These are phyloP conservation scores for Nidularia sp. DNA, from an alignment of 768 basidiomycete species.

Conservation along the genomic window DNA sequence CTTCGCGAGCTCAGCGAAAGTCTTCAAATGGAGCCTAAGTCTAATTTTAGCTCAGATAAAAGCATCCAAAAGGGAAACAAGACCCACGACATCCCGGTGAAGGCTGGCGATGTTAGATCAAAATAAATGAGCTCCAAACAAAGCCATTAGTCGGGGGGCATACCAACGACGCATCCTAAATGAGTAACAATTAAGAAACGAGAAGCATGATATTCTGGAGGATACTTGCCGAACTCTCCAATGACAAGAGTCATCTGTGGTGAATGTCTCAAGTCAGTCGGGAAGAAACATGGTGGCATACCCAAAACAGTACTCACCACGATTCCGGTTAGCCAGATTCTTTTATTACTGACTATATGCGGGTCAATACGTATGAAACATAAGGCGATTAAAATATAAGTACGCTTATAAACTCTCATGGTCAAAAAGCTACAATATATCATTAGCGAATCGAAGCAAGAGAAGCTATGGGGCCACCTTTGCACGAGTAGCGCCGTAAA, in stretches of 20 bases:
- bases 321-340: conserved; percentile 22
- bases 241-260: conserved; percentile 24
- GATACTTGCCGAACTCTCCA: conserved; percentile 34
- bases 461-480: conserved; percentile 17
- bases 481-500: conserved; percentile 48
- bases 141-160: conserved; percentile 5
- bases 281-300: background rate
- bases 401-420: conserved; percentile 40
- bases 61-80: background rate
- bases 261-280: background rate
- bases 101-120: conserved; percentile 18
- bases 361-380: conserved; percentile 1
- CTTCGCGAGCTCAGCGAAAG: conserved; percentile 24
- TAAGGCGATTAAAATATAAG: background rate
- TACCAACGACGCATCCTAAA: conserved; percentile 26
- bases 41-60: background rate
- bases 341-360: conserved; percentile 39
- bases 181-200: background rate
- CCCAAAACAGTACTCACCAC: conserved; percentile 21
- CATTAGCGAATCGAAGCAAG: background rate
- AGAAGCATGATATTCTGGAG: background rate
- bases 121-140: background rate
- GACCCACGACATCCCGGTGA: conserved; percentile 28
- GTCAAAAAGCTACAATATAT: conserved; percentile 33
- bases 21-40: conserved; percentile 23